These are phyloP conservation scores for Amylocarpus encephaloides DNA, from an alignment of 2,329 filamentous ascomycete genomes.

Conservation along the genomic window DNA sequence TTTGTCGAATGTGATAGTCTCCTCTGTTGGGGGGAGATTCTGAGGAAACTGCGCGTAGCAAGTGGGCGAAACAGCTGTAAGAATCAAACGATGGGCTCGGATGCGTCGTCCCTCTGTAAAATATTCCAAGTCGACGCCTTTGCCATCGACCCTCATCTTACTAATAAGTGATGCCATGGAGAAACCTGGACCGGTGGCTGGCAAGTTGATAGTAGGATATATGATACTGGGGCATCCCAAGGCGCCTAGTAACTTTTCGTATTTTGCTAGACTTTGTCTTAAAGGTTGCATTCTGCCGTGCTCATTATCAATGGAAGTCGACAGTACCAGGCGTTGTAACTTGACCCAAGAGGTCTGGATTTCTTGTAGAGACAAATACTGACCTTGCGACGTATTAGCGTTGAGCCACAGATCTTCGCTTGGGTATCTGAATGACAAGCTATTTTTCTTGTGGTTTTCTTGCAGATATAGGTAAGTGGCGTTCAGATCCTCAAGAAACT, in stretches of 20 bases:
- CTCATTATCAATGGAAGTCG: constrained; percentile 25
- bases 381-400: constrained; percentile 4
- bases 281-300: constrained; percentile 20
- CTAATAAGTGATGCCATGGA: constrained; percentile 8
- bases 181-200: background rate
- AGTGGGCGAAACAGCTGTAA: constrained; percentile 16
- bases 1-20: constrained; percentile 15
- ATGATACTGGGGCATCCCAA: constrained; percentile 21
- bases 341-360: constrained; percentile 18
- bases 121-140: constrained; percentile 19
- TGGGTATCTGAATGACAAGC: constrained; percentile 3
- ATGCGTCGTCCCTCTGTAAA: constrained; percentile 12
- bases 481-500: constrained; percentile 18
- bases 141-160: constrained; percentile 9
- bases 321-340: constrained; percentile 19
- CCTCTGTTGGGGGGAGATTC: constrained; percentile 8
- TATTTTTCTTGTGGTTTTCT: constrained; percentile 8
- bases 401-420: constrained; percentile 21
- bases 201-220: constrained; percentile 17
- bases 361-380: constrained; percentile 6
- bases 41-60: constrained; percentile 17
- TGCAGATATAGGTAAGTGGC: constrained; percentile 22
- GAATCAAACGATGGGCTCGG: constrained; percentile 17
- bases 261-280: constrained; percentile 16
- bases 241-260: constrained; percentile 18